These are phyloP conservation scores for Capronia epimyces DNA, from an alignment of 2,329 filamentous ascomycete genomes.

Conservation along the genomic window DNA sequence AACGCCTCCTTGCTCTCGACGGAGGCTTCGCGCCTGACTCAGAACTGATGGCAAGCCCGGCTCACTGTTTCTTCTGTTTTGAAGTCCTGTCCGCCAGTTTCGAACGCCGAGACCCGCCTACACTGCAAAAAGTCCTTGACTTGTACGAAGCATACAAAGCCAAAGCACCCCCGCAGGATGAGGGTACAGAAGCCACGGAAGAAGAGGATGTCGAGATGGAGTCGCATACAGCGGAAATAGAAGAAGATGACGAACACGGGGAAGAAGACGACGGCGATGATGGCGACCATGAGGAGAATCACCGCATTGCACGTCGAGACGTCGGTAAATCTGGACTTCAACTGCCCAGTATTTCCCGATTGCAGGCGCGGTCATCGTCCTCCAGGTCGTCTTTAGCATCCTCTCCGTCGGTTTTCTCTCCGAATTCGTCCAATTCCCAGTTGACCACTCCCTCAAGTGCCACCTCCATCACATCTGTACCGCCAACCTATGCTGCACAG, in stretches of 20 bases:
- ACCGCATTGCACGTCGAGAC: conserved; percentile 18
- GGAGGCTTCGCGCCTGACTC: background rate
- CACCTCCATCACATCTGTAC: conserved; percentile 45
- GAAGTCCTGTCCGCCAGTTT: conserved; percentile 75
- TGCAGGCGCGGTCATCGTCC: conserved; percentile 26
- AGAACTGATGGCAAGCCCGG: conserved; percentile 67
- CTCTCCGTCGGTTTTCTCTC: conserved; percentile 38
- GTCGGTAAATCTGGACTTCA: conserved; percentile 20
- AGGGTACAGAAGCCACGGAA: background rate
- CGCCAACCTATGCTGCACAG: conserved; percentile 37
- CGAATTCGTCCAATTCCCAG: conserved; percentile 43
- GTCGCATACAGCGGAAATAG: conserved; percentile 8
- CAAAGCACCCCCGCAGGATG: conserved; percentile 19
- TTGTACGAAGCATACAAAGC: conserved; percentile 55
- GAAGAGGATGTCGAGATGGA: conserved; percentile 24
- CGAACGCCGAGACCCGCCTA: conserved; percentile 61
- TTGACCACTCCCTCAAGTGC: conserved; percentile 42
- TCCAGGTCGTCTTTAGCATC: conserved; percentile 35
- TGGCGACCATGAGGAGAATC: conserved; percentile 12
- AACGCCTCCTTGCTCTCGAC: background rate
- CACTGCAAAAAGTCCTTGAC: conserved; percentile 63
- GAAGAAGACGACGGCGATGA: conserved; percentile 32
- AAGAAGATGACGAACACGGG: conserved; percentile 34
- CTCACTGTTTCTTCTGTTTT: conserved; percentile 91
- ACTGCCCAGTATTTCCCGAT: conserved; percentile 30